Evolutionary conservation across 2,329 filamentous ascomycete species (phyloP).

Genomic region (Calonectria pseudoturangicola): DNA sequence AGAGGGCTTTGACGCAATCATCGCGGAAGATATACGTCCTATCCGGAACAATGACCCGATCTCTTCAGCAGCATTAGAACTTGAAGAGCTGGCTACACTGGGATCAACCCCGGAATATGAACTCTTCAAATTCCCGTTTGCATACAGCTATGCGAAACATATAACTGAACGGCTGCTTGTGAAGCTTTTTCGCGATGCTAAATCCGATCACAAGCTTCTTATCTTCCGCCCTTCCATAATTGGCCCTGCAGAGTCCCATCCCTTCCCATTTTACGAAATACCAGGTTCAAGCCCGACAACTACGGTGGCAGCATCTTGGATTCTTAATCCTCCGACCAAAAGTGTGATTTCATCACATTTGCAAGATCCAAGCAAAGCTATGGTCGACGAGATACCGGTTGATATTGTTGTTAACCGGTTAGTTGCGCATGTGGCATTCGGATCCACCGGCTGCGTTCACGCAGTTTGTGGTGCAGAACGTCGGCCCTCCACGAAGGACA

Average conservation of each 20-base stretch:
- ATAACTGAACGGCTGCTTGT: not conserved
- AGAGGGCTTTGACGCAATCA: not conserved
- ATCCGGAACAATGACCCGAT: not conserved
- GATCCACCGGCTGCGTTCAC: slow-evolving; percentile 3
- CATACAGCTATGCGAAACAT: slow-evolving; percentile 5
- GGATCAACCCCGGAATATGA: not conserved
- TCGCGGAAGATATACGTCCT: not conserved
- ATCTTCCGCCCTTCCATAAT: not conserved
- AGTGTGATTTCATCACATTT: not conserved
- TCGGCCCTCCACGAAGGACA: not conserved
- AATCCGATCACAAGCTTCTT: not conserved
- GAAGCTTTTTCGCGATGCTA: not conserved
- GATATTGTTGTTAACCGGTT: slow-evolving; percentile 7
- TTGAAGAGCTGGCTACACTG: not conserved
- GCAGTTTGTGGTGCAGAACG: not conserved
- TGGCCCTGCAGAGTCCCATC: not conserved
- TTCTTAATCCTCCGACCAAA: not conserved
- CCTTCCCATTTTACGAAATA: not conserved
- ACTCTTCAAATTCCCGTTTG: not conserved
- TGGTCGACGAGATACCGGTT: slow-evolving; percentile 6
- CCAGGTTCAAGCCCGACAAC: not conserved
- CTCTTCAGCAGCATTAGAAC: not conserved
- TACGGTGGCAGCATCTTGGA: not conserved
- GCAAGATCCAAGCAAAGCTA: not conserved
- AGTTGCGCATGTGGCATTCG: not conserved